These are phyloP conservation scores for Beta lomatogona DNA, from an alignment of 179 eudicot genomes.

Conservation along the genomic window DNA sequence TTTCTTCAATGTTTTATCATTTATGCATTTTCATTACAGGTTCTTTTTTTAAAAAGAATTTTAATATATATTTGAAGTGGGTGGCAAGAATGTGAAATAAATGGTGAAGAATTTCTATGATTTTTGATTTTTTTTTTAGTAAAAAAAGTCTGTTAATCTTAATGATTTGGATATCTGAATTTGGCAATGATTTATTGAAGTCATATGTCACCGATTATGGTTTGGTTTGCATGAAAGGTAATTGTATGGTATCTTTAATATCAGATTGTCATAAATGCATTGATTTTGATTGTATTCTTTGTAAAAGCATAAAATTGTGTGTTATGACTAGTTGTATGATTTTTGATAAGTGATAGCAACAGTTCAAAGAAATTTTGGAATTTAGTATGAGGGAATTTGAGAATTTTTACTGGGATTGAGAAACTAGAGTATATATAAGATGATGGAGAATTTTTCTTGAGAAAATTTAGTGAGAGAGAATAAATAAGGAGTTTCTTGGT, in stretches of 20 bases:
- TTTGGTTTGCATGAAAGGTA: not conserved
- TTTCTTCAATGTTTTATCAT: not conserved
- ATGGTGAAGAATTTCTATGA: conserved; percentile 11
- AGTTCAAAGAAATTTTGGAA: not conserved
- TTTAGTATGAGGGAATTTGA: not conserved
- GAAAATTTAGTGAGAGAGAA: not conserved
- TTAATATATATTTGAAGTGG: too few relatives aligned
- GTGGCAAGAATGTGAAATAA: not conserved
- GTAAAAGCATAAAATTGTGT: not conserved
- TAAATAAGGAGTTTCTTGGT: not conserved
- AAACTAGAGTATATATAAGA: not conserved
- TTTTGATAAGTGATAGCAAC: not conserved
- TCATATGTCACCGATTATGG: not conserved
- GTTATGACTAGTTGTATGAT: not conserved
- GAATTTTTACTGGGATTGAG: not conserved
- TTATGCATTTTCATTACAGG: not conserved
- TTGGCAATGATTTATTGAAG: not conserved
- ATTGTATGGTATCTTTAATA: not conserved
- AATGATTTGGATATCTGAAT: not conserved
- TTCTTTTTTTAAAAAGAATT: not conserved
- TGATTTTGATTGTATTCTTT: not conserved
- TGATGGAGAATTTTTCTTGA: not conserved
- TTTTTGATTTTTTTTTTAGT: not conserved
- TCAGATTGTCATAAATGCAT: not conserved
- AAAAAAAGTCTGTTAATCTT: conserved; percentile 9